Evolutionary conservation across 2,329 filamentous ascomycete species (phyloP), one percentile per base, ranked within the genome.

Genomic region (Phaeomoniella chlamydospora): DNA sequence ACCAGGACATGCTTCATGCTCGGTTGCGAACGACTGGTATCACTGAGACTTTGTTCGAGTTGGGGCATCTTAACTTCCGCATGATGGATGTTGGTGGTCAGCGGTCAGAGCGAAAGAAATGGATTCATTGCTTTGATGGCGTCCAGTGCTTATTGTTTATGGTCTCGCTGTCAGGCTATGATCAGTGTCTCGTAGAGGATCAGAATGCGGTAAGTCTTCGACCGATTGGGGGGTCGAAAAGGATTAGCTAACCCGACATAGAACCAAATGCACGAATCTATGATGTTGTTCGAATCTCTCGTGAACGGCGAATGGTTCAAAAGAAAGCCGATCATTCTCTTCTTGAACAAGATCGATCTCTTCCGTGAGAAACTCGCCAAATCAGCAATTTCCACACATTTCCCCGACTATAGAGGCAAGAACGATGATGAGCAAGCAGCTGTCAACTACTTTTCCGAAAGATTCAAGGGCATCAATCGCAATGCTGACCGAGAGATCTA

Each of bases 81-180:
- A 94, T 94, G 87, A 94, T 94, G 62, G 87, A 94, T 53, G 87
- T 94, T 32, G 87, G 87, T 71, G 88, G 87, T 45, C 87, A 94
- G 63, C 76, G 87, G 57, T 94, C 85, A 4, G 87, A 94, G 64
- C 79, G 87, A 57, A 94, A 94, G 80, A 94, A 94, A 75, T 94
- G 87, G 87, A 93, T 94, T 43, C 86, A 94, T 57, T 90, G 86
- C 54, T 94, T 94, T 54, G 86, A 94, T 56, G 90, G 90, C 45
- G 86, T 94, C 43, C 86, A 90, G 52, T 87, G 84, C 47, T 68
- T 96, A 37, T 67, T 96, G 29, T 96, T 96, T 62, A 72, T 96
- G 46, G 88, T 94, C 36, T 87, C 88, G 33, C 87, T 96, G 48
- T 94, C 86, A 44, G 88, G 88, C 40, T 96, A 94, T 57, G 88